Evolutionary conservation across 1,284 basidiomycete species (phyloP).

Genomic region (Ganoderma resinaceum): DNA sequence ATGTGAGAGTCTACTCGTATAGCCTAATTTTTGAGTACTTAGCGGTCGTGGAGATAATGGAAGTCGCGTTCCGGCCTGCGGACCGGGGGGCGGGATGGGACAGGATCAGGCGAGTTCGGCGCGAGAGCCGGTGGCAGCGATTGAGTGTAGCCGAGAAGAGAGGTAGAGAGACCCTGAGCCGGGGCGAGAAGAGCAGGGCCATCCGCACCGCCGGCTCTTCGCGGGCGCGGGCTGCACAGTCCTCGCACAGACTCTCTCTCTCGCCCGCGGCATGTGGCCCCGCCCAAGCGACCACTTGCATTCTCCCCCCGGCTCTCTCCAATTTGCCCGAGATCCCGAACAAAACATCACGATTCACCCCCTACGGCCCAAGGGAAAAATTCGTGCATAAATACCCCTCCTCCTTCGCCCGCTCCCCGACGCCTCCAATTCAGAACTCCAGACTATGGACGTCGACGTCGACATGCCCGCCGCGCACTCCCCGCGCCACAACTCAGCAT

Average conservation of each 20-base stretch:
- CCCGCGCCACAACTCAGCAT: slow-evolving; percentile 6
- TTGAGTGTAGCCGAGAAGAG: background rate
- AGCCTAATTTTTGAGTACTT: slow-evolving; percentile 15
- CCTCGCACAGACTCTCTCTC: background rate
- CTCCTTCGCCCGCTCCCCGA: slow-evolving; percentile 1
- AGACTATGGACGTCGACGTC: slow-evolving; percentile 28
- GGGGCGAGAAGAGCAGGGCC: background rate
- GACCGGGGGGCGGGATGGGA: slow-evolving; percentile 6
- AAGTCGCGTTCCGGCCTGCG: slow-evolving; percentile 1
- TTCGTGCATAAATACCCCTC: slow-evolving; percentile 17
- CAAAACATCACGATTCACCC: slow-evolving; percentile 18
- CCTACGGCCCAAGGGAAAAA: background rate
- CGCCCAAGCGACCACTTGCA: slow-evolving; percentile 13
- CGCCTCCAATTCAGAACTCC: background rate
- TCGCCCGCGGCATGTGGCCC: slow-evolving; percentile 13
- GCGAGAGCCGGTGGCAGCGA: slow-evolving; percentile 2
- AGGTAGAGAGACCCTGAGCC: background rate
- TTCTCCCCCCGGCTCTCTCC: background rate
- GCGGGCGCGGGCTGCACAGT: slow-evolving; percentile 4
- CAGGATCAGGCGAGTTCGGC: background rate
- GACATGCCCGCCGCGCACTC: slow-evolving; percentile 26
- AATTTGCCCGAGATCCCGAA: slow-evolving; percentile 15
- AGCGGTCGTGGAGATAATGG: slow-evolving; percentile 12
- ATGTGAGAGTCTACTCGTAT: slow-evolving; percentile 17
- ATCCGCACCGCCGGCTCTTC: slow-evolving; percentile 2